Conservation (phyloP, 1,139 yeast species). For the Scheffersomyces titani region DNA sequence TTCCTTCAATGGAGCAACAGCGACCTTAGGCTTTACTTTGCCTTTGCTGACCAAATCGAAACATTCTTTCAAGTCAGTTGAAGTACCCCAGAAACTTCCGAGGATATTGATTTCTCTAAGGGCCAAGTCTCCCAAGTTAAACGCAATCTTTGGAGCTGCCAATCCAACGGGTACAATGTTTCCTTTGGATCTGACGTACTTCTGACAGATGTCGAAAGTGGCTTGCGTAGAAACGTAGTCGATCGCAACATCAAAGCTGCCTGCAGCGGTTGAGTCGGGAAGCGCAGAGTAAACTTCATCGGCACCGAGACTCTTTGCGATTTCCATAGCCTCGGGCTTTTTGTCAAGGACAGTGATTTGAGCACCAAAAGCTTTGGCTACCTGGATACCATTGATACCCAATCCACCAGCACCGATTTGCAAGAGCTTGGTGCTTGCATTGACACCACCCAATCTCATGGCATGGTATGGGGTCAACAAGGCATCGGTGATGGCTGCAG, state of each 20-base stretch:
- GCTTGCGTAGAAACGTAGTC: slow-evolving; percentile 1
- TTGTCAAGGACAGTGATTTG: slow-evolving; percentile 2
- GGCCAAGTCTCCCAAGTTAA: slow-evolving; percentile 2
- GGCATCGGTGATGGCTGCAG: neutral
- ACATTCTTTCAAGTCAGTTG: slow-evolving; percentile 1
- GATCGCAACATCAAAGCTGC: slow-evolving; percentile 1
- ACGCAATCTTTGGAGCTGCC: neutral
- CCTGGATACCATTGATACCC: neutral
- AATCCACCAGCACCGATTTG: slow-evolving; percentile 1
- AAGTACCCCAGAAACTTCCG: slow-evolving; percentile 3
- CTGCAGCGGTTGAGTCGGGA: slow-evolving; percentile 1
- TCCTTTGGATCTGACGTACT: slow-evolving; percentile 2
- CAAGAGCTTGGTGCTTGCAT: neutral
- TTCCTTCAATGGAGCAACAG: slow-evolving; percentile 2
- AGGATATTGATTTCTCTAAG: slow-evolving; percentile 1
- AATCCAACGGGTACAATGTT: slow-evolving; percentile 3
- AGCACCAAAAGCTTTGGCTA: slow-evolving; percentile 9
- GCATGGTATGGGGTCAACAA: slow-evolving; percentile 3
- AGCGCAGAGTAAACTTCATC: slow-evolving; percentile 1
- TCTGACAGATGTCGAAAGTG: slow-evolving; percentile 3
- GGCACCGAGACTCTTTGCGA: slow-evolving; percentile 1
- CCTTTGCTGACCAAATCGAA: slow-evolving; percentile 1
- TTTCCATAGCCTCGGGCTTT: neutral
- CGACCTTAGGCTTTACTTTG: neutral
- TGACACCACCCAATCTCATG: slow-evolving; percentile 11